Conservation (phyloP, 371 early-diverging fungal species). For the Vairimorpha necatrix region DNA sequence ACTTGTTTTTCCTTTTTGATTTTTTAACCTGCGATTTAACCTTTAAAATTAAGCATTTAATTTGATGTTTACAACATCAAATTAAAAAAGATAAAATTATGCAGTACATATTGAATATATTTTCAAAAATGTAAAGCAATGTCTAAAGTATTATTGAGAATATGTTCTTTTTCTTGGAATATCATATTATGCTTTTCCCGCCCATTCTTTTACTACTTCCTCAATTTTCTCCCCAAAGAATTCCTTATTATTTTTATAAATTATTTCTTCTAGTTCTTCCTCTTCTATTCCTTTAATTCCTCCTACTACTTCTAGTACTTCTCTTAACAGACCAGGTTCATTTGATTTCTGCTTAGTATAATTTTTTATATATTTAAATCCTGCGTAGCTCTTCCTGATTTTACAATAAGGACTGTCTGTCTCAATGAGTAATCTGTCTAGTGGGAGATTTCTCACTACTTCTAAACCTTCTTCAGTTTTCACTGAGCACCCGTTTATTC, state of each 20-base stretch:
- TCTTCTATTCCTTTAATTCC: slow-evolving; percentile 47
- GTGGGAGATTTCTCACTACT: slow-evolving; percentile 73
- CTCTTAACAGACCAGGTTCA: slow-evolving; percentile 55
- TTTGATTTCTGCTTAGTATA: slow-evolving; percentile 53
- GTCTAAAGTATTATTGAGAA: too few relatives aligned
- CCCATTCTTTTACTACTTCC: not conserved
- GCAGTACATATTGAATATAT: too few relatives aligned
- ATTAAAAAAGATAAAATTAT: too few relatives aligned
- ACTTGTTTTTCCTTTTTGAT: too few relatives aligned
- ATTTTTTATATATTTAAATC: slow-evolving; percentile 67
- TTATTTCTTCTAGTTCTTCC: slow-evolving; percentile 14
- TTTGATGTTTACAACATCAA: too few relatives aligned
- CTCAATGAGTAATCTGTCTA: slow-evolving; percentile 77
- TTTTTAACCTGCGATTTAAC: too few relatives aligned
- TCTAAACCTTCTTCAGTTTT: slow-evolving; percentile 77
- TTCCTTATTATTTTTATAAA: slow-evolving; percentile 33
- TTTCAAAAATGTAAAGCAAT: too few relatives aligned
- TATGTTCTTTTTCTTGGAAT: too few relatives aligned
- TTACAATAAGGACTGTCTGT: slow-evolving; percentile 78
- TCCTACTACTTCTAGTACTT: slow-evolving; percentile 57
- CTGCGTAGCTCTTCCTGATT: slow-evolving; percentile 76
- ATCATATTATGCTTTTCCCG: too few relatives aligned
- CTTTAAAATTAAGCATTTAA: too few relatives aligned
- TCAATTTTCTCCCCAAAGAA: slow-evolving; percentile 40
- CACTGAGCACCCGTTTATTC: slow-evolving; percentile 88